Base-by-base conservation (phyloP, 148 eudicot species). In the Limonium bicolor region DNA sequence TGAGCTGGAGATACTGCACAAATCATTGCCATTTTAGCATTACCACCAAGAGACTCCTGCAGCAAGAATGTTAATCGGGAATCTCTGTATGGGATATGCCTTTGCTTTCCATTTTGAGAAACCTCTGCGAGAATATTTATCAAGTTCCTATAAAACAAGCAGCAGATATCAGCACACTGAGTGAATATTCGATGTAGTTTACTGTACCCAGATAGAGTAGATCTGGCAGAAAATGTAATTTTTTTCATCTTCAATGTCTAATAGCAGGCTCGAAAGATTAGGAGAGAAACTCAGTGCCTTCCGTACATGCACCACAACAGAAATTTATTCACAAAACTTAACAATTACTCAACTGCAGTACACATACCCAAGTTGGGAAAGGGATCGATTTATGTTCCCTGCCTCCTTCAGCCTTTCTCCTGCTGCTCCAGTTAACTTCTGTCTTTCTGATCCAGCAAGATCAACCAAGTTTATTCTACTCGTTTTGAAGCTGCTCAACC, bases 381-480 rank as follows among this genome's bases (percentile, higher is more conserved):
- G 74, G 13, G 97, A 90, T 32, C 93, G 78, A 52, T 90, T 90
- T 44, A 90, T 84, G 36, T 90, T 90, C 49, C 97, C 95, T 6
- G 97, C 97, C 73, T 90, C 97, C 59, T 90, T 90, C 58, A 90
- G 71, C 34, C 97, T 86, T 54, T 80, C 93, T 75, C 97, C 97
- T 20, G 97, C 97, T 60, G 95, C 97, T 52, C 93, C 97, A 36
- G 97, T 90, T 48, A 72, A 66, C 66, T 90, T 90, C 48, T 84
- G 94, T 47, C 99, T 80, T 70, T 90, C 99, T 28, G 99, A 90
- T 23, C 99, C 99, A 56, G 99, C 99, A 68, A 90, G 99, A 62
- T 90, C 99, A 47, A 90, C 99, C 18, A 90, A 63, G 60, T 90
- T 90, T 62, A 90, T 80, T 68, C 83, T 80, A 58, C 97, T 90